phyloP scores from a whole-genome alignment of 2,329 filamentous ascomycete species.

The Apiospora kogelbergensis region DNA sequence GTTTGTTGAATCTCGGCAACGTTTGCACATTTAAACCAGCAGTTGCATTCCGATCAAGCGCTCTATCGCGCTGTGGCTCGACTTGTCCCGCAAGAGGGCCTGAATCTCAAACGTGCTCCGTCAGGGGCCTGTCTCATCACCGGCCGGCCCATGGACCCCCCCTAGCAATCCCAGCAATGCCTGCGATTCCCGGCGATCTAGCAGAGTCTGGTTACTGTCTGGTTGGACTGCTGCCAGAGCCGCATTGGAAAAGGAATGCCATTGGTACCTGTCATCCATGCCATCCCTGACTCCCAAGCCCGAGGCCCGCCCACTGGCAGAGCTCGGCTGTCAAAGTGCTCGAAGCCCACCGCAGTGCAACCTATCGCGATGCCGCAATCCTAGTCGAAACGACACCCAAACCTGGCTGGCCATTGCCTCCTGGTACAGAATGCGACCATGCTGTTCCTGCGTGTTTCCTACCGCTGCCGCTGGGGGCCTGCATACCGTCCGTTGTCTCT shows the following conservation, averaged over 20 bases:
- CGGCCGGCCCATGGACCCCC: background rate
- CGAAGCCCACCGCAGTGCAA: conserved; percentile 19
- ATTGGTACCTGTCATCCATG: background rate
- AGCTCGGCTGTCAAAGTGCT: conserved; percentile 3
- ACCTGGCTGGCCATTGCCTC: conserved; percentile 1
- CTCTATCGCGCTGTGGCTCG: background rate
- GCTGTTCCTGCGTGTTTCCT: background rate
- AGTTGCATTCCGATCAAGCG: background rate
- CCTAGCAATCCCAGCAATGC: background rate
- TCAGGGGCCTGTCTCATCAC: conserved; percentile 27
- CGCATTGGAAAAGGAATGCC: conserved; percentile 4
- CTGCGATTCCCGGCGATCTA: conserved; percentile 13
- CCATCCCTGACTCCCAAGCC: background rate
- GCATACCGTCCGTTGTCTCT: background rate
- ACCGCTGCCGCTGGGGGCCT: conserved; percentile 9
- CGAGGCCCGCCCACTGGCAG: background rate
- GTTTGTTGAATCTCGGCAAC: background rate
- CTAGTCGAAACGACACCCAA: conserved; percentile 18
- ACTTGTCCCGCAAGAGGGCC: background rate
- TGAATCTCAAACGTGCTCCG: conserved; percentile 26
- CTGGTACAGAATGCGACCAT: conserved; percentile 1
- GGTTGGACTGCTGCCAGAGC: conserved; percentile 16
- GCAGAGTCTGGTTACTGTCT: conserved; percentile 19
- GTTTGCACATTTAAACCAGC: background rate
- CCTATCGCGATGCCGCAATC: conserved; percentile 10